Evolutionary conservation across 257 asterid species (phyloP).

Genomic region (Nicotiana tabacum): DNA sequence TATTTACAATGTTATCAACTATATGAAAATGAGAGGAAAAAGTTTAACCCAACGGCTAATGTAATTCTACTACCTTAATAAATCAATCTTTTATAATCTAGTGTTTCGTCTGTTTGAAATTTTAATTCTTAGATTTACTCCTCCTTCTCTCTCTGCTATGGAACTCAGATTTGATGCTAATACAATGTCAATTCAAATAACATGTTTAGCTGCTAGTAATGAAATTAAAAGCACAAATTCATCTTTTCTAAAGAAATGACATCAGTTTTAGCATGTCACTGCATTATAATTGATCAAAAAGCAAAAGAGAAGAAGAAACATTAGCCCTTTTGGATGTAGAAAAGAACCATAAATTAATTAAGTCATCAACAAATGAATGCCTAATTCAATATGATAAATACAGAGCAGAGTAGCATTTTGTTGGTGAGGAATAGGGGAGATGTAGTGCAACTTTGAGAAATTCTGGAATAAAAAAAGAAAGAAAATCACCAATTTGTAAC

Average conservation of each 20-base stretch:
- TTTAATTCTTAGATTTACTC: no score
- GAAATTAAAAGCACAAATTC: neutral
- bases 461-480: no score
- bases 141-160: no score
- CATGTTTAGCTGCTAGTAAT: no score
- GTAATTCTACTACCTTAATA: no score
- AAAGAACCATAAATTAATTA: neutral
- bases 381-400: neutral
- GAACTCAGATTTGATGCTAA: no score
- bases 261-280: neutral
- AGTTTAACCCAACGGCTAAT: no score
- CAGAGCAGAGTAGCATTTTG: neutral
- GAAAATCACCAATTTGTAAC: constrained; percentile 17
- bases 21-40: no score
- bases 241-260: neutral
- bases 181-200: no score
- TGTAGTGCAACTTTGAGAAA: neutral
- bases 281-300: neutral
- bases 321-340: neutral
- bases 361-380: neutral
- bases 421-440: neutral
- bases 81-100: no score
- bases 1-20: no score
- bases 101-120: no score
- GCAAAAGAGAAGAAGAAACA: neutral